Conservation (phyloP, 768 basidiomycete species). For the Fistulinella prunicolor region DNA sequence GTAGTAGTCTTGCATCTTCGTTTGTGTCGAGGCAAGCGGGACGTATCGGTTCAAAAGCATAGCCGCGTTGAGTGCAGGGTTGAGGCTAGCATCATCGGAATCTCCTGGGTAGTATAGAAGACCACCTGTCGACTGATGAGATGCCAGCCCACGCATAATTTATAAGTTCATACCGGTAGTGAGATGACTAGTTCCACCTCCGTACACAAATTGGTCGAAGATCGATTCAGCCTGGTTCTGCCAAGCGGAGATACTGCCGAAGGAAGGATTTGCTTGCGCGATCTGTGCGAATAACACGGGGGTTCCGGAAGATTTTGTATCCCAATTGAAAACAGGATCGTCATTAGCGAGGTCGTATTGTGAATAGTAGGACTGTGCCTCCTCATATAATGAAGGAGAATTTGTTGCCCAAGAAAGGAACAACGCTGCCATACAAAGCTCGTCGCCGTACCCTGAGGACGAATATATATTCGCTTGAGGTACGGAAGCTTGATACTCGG, state of each 20-base stretch:
- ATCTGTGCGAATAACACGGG: constrained; percentile 76
- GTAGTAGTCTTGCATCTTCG: constrained; percentile 57
- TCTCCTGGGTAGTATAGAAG: constrained; percentile 81
- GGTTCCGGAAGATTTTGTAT: constrained; percentile 73
- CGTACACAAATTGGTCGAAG: constrained; percentile 68
- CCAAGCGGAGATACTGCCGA: constrained; percentile 68
- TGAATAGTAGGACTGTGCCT: constrained; percentile 61
- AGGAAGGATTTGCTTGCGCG: constrained; percentile 50
- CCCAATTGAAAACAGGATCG: constrained; percentile 83
- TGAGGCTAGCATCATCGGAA: constrained; percentile 75
- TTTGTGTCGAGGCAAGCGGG: constrained; percentile 60
- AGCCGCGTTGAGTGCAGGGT: constrained; percentile 84
- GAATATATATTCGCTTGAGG: constrained; percentile 66
- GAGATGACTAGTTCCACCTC: constrained; percentile 49
- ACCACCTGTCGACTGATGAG: constrained; percentile 50
- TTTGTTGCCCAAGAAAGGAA: constrained; percentile 73
- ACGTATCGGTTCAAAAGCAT: constrained; percentile 81
- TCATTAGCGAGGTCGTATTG: constrained; percentile 52
- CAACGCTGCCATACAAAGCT: constrained; percentile 71
- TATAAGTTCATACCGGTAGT: constrained; percentile 52
- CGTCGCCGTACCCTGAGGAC: constrained; percentile 71
- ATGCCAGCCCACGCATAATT: background rate
- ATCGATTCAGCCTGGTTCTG: constrained; percentile 66
- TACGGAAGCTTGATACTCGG: constrained; percentile 67
- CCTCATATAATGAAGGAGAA: constrained; percentile 52